These are phyloP conservation scores for Saksenaea oblongispora DNA, from an alignment of 371 early-diverging fungal species.

Conservation along the genomic window DNA sequence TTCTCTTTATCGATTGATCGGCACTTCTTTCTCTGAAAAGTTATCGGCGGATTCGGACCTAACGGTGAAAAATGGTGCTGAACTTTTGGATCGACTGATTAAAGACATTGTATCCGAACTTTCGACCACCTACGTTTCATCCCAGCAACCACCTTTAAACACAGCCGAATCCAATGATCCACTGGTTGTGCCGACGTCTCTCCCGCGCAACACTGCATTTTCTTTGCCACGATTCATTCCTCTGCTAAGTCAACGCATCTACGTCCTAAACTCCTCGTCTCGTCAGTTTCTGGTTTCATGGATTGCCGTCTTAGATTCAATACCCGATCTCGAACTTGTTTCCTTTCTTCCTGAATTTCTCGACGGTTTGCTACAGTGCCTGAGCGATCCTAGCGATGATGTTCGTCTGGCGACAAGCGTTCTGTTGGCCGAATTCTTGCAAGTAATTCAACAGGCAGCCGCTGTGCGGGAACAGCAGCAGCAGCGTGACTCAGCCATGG, in stretches of 20 bases:
- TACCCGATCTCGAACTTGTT: conserved; percentile 89
- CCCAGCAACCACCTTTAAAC: conserved; percentile 32
- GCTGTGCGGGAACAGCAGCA: conserved; percentile 48
- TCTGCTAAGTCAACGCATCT: conserved; percentile 82
- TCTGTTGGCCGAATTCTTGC: conserved; percentile 73
- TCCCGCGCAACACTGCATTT: conserved; percentile 61
- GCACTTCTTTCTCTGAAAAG: conserved; percentile 26
- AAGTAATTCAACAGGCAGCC: conserved; percentile 80
- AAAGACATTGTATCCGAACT: conserved; percentile 93
- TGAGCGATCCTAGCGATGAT: conserved; percentile 85
- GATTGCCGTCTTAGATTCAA: conserved; percentile 83
- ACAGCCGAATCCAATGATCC: conserved; percentile 24
- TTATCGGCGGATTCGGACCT: conserved; percentile 80
- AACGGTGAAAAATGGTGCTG: conserved; percentile 87
- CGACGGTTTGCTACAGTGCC: conserved; percentile 80
- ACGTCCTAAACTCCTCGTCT: conserved; percentile 80
- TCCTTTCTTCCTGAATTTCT: conserved; percentile 85
- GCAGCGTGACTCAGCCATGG: background rate
- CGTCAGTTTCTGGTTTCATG: conserved; percentile 90
- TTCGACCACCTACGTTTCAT: conserved; percentile 64
- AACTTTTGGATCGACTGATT: conserved; percentile 84
- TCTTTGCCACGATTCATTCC: conserved; percentile 88
- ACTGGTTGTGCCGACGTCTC: conserved; percentile 21
- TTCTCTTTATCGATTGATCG: background rate
- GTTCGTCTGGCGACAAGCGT: conserved; percentile 71